A percentile compares a stretch with the other conserved stretches of the same genome.
Conservation (phyloP, 2,329 filamentous ascomycete species). For the Pseudonectria foliicola region DNA sequence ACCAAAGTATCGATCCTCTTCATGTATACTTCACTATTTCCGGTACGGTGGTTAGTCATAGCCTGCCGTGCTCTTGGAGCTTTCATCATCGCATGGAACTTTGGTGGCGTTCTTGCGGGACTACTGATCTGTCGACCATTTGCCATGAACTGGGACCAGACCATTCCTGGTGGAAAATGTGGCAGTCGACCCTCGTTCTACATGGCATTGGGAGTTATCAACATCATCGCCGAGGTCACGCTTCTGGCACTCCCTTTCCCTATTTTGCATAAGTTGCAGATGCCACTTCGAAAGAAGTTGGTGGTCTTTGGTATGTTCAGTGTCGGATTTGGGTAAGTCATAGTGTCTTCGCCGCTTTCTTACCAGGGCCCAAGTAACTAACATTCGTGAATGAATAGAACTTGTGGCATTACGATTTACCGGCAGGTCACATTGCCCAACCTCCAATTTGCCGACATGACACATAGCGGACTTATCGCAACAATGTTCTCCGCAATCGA, state of each 20-base stretch:
- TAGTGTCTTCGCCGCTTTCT: too few species aligned
- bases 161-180: not conserved
- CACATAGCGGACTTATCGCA: conserved; percentile 3
- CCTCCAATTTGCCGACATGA: conserved; percentile 2
- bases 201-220: conserved; percentile 1
- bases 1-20: conserved; percentile 1
- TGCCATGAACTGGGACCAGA: conserved; percentile 1
- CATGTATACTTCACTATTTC: conserved; percentile 1
- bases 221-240: not conserved
- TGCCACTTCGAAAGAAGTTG: conserved; percentile 1
- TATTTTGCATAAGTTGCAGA: not conserved
- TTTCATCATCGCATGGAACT: conserved; percentile 1
- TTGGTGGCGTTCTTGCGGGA: not conserved
- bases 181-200: not conserved
- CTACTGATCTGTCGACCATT: not conserved
- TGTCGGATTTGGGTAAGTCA: not conserved
- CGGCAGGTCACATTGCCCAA: not conserved
- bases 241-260: not conserved
- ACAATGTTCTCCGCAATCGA: conserved; percentile 3
- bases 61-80: not conserved
- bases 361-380: too few species aligned
- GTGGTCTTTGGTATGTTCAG: conserved; percentile 1
- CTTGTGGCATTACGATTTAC: not conserved
- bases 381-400: not conserved
- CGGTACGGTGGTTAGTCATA: not conserved